Evolutionary conservation across 768 basidiomycete genomes (phyloP).

Genomic region (Tulasnella sp.): DNA sequence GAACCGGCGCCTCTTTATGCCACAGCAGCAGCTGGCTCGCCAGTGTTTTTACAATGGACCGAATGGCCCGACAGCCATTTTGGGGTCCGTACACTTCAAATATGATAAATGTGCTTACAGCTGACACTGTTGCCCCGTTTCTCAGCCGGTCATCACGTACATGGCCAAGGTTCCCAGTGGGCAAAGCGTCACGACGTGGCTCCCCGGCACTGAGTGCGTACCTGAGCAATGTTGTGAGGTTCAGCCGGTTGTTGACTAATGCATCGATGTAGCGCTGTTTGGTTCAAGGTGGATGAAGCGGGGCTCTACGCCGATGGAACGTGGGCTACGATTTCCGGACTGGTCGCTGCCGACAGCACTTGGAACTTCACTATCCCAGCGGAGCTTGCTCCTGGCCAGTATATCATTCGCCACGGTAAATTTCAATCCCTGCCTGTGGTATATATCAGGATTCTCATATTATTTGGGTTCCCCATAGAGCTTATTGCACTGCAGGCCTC

Average conservation of each 20-base stretch:
- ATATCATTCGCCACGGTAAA: conserved; percentile 36
- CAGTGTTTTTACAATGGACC: conserved; percentile 34
- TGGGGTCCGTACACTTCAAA: neutral
- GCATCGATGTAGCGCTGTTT: conserved; percentile 39
- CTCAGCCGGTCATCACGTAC: conserved; percentile 36
- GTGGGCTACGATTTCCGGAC: conserved; percentile 34
- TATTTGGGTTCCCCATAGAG: neutral
- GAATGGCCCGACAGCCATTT: conserved; percentile 25
- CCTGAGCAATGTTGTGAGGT: too few relatives aligned
- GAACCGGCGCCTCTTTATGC: conserved; percentile 32
- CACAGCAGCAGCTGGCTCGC: conserved; percentile 33
- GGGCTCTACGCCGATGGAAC: conserved; percentile 33
- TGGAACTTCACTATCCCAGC: conserved; percentile 39
- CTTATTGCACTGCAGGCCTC: conserved; percentile 9
- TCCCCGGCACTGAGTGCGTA: conserved; percentile 32
- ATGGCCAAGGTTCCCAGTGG: conserved; percentile 35
- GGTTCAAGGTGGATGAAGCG: conserved; percentile 41
- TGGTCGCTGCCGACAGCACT: conserved; percentile 32
- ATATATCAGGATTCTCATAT: conserved; percentile 4
- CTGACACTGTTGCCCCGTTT: neutral
- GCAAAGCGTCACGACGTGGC: conserved; percentile 34
- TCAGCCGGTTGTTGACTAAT: too few relatives aligned
- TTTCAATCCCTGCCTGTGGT: neutral
- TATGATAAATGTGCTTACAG: neutral
- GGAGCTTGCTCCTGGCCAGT: conserved; percentile 37